Evolutionary conservation across 169 alveolate species (phyloP), one percentile per base, ranked within the genome.

Genomic region (Cryptosporidium parvum): DNA sequence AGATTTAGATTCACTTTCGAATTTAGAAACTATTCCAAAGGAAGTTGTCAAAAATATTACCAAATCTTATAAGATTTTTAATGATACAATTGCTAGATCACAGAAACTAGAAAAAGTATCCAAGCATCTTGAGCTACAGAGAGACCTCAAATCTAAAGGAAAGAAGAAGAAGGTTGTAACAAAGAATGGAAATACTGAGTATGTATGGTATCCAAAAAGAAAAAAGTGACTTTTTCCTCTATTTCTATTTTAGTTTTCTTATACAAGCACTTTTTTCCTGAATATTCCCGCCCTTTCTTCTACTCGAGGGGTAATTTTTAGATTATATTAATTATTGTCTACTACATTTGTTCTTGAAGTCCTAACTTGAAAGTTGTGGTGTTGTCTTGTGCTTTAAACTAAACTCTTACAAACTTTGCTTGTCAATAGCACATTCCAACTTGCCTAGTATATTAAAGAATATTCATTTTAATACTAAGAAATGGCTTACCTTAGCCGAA

Each of bases 191-290:
- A 62, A 62, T 10, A 29, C 68, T 14, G 75, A 80, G 29, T 29
- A 44, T 33, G 67, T 80, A n/a, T 80, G 89, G 89, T 45, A 29
- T 35, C 80, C 89, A 39, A 80, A 80, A 80, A 61, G 89, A 18
- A 80, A 80, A 39, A 80, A 80, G 70, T 80, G 37, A 48, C 1
- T 10, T 31, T 31, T 10, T 35, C n/a, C 21, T 10, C 10, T 23
- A 9, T 26, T 65, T 65, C 18, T 33, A 45, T 12, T 10, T 45
- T 45, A 8, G 16, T 14, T 44, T 6, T 3, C 23, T n/a, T 37
- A 29, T 12, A 8, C 48, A 42, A 42, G 48, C n/a, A 23, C 12
- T 31, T 35, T 65, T 35, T 8, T 10, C 23, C 1, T n/a, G 9
- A 0, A 33, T 16, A 2, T 65, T 65, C 53, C 72, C 72, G 72